These are phyloP conservation scores for Eucommia ulmoides DNA, from an alignment of 257 asterid species.

Conservation along the genomic window DNA sequence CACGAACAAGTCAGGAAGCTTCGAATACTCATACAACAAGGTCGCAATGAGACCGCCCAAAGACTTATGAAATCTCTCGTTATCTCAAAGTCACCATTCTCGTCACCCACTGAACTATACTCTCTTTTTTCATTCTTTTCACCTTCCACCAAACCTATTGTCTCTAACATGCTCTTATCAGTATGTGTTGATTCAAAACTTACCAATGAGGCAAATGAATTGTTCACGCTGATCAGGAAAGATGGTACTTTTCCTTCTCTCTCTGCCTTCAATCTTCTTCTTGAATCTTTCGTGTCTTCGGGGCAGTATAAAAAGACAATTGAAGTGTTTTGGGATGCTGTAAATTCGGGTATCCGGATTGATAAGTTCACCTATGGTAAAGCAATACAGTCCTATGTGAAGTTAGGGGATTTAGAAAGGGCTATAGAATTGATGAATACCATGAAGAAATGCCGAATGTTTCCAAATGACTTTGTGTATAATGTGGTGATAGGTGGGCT, in stretches of 20 bases:
- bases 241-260: conserved; percentile 47
- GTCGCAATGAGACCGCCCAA: conserved; percentile 43
- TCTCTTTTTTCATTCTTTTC: conserved; percentile 20
- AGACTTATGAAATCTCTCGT: conserved; percentile 27
- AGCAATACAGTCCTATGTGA: conserved; percentile 65
- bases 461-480: conserved; percentile 49
- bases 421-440: conserved; percentile 36
- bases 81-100: conserved; percentile 7
- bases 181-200: conserved; percentile 52
- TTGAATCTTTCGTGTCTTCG: conserved; percentile 44
- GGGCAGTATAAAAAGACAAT: conserved; percentile 25
- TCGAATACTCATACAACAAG: conserved; percentile 39
- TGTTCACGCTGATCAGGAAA: conserved; percentile 33
- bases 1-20: conserved; percentile 38
- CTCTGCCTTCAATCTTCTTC: conserved; percentile 35
- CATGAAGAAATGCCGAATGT: conserved; percentile 32
- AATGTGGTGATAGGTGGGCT: conserved; percentile 74
- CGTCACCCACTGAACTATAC: conserved; percentile 41
- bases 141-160: conserved; percentile 26
- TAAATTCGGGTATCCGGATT: conserved; percentile 36
- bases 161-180: conserved; percentile 32
- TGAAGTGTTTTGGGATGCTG: conserved; percentile 34
- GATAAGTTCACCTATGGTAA: conserved; percentile 58
- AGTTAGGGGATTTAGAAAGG: conserved; percentile 36
- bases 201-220: conserved; percentile 35